A percentile compares a stretch with the other conserved stretches of the same genome.
Evolutionary conservation across 768 basidiomycete genomes (phyloP).

Genomic region (Gymnopilus junonius): DNA sequence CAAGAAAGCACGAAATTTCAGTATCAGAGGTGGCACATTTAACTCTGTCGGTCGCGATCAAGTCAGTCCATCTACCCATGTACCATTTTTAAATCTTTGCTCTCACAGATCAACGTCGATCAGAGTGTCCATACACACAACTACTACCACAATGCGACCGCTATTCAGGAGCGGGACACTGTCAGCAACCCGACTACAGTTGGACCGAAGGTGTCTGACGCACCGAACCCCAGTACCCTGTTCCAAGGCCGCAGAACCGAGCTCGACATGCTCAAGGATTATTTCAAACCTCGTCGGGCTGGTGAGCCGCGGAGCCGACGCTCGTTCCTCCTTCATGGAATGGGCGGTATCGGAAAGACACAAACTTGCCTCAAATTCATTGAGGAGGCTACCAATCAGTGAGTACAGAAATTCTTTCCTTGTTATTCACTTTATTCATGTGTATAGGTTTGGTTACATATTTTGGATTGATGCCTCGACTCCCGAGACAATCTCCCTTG

Average conservation of each 20-base stretch:
- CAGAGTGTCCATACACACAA: not conserved
- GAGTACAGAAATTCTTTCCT: not conserved
- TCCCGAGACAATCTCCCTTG: slow-evolving; percentile 13
- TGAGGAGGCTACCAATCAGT: slow-evolving; percentile 6
- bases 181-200: not conserved
- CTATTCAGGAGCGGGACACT: too few relatives aligned
- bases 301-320: not conserved
- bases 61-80: not conserved
- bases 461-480: slow-evolving; percentile 30
- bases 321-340: slow-evolving; percentile 21
- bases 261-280: slow-evolving; percentile 12
- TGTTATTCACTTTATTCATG: not conserved
- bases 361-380: slow-evolving; percentile 24
- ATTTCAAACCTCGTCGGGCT: slow-evolving; percentile 7
- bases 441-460: slow-evolving; percentile 17
- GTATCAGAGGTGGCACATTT: not conserved
- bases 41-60: not conserved
- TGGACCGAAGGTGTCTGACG: not conserved
- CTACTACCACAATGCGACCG: not conserved
- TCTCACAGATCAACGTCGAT: not conserved
- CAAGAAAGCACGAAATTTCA: not conserved
- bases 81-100: not conserved
- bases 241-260: slow-evolving; percentile 16
- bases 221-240: slow-evolving; percentile 5
- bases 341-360: slow-evolving; percentile 25